Percentiles rank a stretch among this genome's conserved stretches.
These are phyloP conservation scores for Saccharomyces paradoxus DNA, from an alignment of 805 yeast species.

Conservation along the genomic window DNA sequence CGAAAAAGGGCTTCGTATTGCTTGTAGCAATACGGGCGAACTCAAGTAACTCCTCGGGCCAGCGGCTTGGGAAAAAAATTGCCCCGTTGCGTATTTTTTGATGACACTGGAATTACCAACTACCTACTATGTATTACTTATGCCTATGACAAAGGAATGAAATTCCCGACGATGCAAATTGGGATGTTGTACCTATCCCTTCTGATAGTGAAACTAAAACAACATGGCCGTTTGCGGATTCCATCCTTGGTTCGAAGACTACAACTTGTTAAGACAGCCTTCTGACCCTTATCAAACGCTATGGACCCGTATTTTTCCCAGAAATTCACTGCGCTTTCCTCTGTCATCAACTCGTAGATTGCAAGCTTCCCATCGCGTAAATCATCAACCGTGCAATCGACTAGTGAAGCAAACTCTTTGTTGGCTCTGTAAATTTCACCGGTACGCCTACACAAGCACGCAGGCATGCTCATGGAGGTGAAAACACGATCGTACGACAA, in stretches of 20 bases:
- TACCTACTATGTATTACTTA: not conserved
- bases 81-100: too few relatives aligned
- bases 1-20: not conserved
- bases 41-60: not conserved
- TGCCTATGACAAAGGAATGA: slow-evolving; percentile 56
- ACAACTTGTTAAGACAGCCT: slow-evolving; percentile 90
- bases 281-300: slow-evolving; percentile 92
- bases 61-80: not conserved
- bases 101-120: not conserved
- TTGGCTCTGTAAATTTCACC: slow-evolving; percentile 94
- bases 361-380: slow-evolving; percentile 86
- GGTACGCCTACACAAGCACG: slow-evolving; percentile 93
- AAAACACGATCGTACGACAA: slow-evolving; percentile 90
- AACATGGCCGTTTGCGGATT: slow-evolving; percentile 69
- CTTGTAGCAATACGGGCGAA: not conserved
- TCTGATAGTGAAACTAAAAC: slow-evolving; percentile 88
- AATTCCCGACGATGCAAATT: slow-evolving; percentile 91
- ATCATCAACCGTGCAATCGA: slow-evolving; percentile 84
- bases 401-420: slow-evolving; percentile 89
- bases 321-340: slow-evolving; percentile 90
- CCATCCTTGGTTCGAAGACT: slow-evolving; percentile 79
- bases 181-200: slow-evolving; percentile 92
- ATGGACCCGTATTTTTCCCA: slow-evolving; percentile 97
- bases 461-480: slow-evolving; percentile 96
- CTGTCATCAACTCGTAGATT: slow-evolving; percentile 88